These are phyloP conservation scores for Aspergillus nidulans DNA, from an alignment of 495 filamentous ascomycete species.

Conservation along the genomic window DNA sequence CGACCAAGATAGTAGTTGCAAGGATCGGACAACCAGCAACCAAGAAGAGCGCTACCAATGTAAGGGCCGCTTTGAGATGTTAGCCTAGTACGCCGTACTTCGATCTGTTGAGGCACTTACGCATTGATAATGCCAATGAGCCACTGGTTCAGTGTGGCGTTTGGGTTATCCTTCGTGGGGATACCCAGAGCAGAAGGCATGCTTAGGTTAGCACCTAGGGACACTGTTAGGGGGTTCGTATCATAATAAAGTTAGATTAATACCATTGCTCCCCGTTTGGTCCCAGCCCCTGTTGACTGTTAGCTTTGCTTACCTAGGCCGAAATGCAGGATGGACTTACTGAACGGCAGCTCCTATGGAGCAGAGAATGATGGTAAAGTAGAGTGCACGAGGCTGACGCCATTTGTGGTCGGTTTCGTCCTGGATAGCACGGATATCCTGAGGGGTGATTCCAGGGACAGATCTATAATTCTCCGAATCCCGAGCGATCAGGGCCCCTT, in stretches of 20 bases:
- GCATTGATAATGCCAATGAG: constrained; percentile 61
- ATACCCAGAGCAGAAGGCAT: constrained; percentile 59
- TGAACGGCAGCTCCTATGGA: constrained; percentile 70
- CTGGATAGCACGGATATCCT: constrained; percentile 48
- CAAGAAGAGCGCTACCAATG: constrained; percentile 37
- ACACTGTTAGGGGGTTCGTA: background rate
- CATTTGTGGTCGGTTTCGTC: constrained; percentile 60
- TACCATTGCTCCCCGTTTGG: constrained; percentile 66
- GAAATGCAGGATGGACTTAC: constrained; percentile 22
- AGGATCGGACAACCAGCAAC: constrained; percentile 61
- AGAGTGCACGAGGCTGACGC: constrained; percentile 59
- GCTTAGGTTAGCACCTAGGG: constrained; percentile 54
- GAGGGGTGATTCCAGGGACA: constrained; percentile 52
- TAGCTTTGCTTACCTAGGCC: background rate
- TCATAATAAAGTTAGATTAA: background rate
- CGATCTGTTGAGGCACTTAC: constrained; percentile 19
- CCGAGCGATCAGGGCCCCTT: constrained; percentile 62
- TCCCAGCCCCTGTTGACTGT: constrained; percentile 51
- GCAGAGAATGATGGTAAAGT: constrained; percentile 65
- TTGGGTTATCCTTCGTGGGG: constrained; percentile 25
- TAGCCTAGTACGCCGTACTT: constrained; percentile 19
- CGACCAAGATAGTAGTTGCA: constrained; percentile 52
- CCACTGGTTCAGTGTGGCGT: constrained; percentile 47
- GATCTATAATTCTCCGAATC: constrained; percentile 52
- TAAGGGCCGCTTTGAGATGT: constrained; percentile 27